These are phyloP conservation scores for Aspergillus egyptiacus DNA, from an alignment of 495 filamentous ascomycete genomes.

Conservation along the genomic window DNA sequence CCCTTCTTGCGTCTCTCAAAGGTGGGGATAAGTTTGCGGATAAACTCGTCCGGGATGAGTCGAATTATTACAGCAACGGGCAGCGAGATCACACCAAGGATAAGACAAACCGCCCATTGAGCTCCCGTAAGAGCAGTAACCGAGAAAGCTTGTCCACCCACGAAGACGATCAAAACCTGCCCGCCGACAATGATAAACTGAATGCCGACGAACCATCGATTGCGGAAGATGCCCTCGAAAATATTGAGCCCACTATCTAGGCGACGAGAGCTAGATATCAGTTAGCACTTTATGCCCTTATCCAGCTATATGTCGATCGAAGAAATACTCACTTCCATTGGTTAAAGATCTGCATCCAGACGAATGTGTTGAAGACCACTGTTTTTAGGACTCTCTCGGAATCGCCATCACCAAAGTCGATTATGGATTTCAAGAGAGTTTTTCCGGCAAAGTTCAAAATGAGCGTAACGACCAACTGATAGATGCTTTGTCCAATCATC, in stretches of 20 bases:
- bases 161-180: slow-evolving; percentile 71
- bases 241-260: slow-evolving; percentile 89
- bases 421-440: slow-evolving; percentile 53
- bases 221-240: slow-evolving; percentile 73
- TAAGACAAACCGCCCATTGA: slow-evolving; percentile 70
- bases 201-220: slow-evolving; percentile 79
- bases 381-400: slow-evolving; percentile 45
- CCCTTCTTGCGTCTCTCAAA: slow-evolving; percentile 44
- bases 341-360: slow-evolving; percentile 96
- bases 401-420: slow-evolving; percentile 43
- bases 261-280: slow-evolving; percentile 53
- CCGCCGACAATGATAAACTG: slow-evolving; percentile 78
- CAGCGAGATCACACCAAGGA: slow-evolving; percentile 64
- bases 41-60: slow-evolving; percentile 64
- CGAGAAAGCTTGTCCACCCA: slow-evolving; percentile 67
- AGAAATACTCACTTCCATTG: slow-evolving; percentile 55
- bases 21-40: slow-evolving; percentile 49
- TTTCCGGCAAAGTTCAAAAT: slow-evolving; percentile 69
- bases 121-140: slow-evolving; percentile 53
- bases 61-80: slow-evolving; percentile 69
- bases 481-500: slow-evolving; percentile 82
- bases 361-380: slow-evolving; percentile 84
- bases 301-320: not conserved
- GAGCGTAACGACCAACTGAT: slow-evolving; percentile 73
- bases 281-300: slow-evolving; percentile 8